These are phyloP conservation scores for Boletus sensibilis DNA, from an alignment of 768 basidiomycete species.

Conservation along the genomic window DNA sequence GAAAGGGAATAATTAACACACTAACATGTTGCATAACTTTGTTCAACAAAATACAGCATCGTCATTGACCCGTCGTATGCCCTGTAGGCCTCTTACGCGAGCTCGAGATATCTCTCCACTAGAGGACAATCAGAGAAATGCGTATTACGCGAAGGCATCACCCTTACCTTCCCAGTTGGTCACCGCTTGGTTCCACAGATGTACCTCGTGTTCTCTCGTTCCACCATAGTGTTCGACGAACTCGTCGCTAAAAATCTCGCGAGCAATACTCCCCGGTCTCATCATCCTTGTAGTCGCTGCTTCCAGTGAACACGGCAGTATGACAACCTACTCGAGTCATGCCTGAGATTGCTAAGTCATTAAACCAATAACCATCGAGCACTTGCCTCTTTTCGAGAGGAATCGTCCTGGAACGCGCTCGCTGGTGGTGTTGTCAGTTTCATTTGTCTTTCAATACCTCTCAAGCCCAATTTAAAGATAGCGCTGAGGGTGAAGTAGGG, in stretches of 20 bases:
- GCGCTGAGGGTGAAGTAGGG: conserved; percentile 87
- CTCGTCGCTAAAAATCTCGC: conserved; percentile 82
- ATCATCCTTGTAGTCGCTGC: conserved; percentile 81
- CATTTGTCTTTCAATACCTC: conserved; percentile 82
- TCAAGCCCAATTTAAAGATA: conserved; percentile 81
- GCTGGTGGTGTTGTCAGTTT: conserved; percentile 71
- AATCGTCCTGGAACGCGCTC: conserved; percentile 27
- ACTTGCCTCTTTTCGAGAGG: conserved; percentile 60
- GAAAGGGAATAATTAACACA: conserved; percentile 1
- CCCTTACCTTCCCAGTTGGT: conserved; percentile 89
- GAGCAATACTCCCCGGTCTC: conserved; percentile 71
- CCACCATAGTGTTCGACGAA: conserved; percentile 96
- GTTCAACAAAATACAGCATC: background rate
- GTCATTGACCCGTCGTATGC: background rate
- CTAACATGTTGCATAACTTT: background rate
- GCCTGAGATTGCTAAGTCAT: background rate
- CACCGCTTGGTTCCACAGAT: conserved; percentile 82
- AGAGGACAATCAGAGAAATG: conserved; percentile 11
- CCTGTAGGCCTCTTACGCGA: conserved; percentile 46
- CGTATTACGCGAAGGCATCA: background rate
- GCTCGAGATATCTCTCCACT: conserved; percentile 88
- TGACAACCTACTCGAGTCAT: conserved; percentile 49
- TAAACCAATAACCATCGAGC: conserved; percentile 26
- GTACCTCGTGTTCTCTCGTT: conserved; percentile 91
- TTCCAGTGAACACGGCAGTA: conserved; percentile 79